Base-by-base conservation (phyloP, 345 rosid species). In the Gossypium thurberi region DNA sequence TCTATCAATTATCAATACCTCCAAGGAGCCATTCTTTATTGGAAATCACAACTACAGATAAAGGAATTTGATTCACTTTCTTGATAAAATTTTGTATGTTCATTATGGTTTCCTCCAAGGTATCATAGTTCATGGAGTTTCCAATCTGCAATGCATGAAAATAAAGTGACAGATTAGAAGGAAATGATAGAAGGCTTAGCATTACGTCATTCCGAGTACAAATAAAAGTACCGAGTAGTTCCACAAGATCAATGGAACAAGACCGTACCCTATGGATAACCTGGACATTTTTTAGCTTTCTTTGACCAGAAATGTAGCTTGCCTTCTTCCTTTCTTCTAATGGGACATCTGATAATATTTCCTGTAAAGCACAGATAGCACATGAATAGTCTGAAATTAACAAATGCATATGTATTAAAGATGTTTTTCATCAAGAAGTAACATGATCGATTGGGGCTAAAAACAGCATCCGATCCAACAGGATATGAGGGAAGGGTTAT, bases 331-430 rank as follows among this genome's bases (percentile, higher is more conserved):
- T 86, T 47, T 92, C 94, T 62, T 85, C 88, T 84, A 92, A 80
- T 0, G 99, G 91, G 8, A 88, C 99, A 81, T 89, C 93, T 0
- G 98, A 95, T 70, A 95, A 81, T 86, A 95, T 89, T 79, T 90
- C 97, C 99, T 95, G 92, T 61, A 65, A 58, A 60, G 50, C 10
- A 57, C 71, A 4, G 58, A 26, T 17, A 50, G 44, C 8, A 47
- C 21, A 48, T 47, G 8, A 67, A 72, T 71, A 28, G 55, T 71
- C 61, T 67, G 50, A 73, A 71, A 52, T 68, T 64, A 51, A 65
- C 11, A 8, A 10, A 21, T 43, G 50, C 43, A 67, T 18, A 48
- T 25, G 44, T 26, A 48, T 25, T 21, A 48, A 2, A 10, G 47
- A 40, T 43, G 21, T 37, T 58, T 50, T 18, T 8, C 56, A 66